These are phyloP conservation scores for Cyberlindnera sargentensis DNA, from an alignment of 805 yeast species.

Conservation along the genomic window DNA sequence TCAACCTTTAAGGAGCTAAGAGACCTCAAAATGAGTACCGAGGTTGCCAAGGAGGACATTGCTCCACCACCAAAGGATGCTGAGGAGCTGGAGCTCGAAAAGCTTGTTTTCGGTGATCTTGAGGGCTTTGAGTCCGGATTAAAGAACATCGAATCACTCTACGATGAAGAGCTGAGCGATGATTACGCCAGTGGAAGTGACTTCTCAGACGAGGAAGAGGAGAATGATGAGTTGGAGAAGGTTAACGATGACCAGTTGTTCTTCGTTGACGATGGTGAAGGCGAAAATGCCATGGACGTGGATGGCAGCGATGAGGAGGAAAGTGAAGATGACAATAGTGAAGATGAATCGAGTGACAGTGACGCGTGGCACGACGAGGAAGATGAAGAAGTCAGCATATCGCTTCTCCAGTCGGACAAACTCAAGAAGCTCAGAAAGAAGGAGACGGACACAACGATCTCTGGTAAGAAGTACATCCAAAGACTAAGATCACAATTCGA, in stretches of 20 bases:
- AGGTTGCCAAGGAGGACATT: conserved; percentile 10
- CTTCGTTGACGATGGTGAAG: conserved; percentile 43
- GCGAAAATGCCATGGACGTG: conserved; percentile 28
- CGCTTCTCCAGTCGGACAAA: conserved; percentile 52
- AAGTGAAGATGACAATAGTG: conserved; percentile 24
- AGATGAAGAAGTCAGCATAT: conserved; percentile 65
- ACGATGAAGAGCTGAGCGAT: conserved; percentile 26
- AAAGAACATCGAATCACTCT: conserved; percentile 50
- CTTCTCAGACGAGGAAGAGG: conserved; percentile 24
- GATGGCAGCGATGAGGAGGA: conserved; percentile 32
- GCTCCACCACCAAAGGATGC: conserved; percentile 63
- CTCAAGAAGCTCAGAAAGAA: conserved; percentile 64
- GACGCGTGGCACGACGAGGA: conserved; percentile 87
- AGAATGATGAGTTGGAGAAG: conserved; percentile 24
- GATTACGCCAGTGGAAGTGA: conserved; percentile 39
- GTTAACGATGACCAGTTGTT: conserved; percentile 46
- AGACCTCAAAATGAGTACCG: neutral
- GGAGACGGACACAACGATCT: conserved; percentile 44
- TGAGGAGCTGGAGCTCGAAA: conserved; percentile 76
- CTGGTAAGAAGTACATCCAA: conserved; percentile 52
- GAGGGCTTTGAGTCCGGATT: conserved; percentile 65
- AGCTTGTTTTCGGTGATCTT: conserved; percentile 82
- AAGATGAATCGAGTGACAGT: conserved; percentile 28
- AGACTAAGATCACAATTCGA: conserved; percentile 69
- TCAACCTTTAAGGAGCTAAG: too few relatives aligned